Conservation (phyloP, 495 filamentous ascomycete species). For the Penicillium turbatum region DNA sequence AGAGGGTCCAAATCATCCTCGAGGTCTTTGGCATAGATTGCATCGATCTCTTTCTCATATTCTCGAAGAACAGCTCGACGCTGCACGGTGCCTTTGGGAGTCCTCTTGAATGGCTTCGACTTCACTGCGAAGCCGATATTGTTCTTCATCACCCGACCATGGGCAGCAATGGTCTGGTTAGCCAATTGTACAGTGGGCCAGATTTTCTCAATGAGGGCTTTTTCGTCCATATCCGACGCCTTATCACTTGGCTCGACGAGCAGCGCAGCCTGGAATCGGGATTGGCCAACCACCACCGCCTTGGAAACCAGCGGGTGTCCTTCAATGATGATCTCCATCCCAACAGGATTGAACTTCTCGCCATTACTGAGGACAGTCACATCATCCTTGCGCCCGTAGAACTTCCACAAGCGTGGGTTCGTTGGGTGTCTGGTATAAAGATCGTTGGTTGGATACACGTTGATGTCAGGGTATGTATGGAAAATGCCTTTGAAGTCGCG, state of each 20-base stretch:
- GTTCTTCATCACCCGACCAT: constrained; percentile 25
- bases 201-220: constrained; percentile 31
- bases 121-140: constrained; percentile 34
- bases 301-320: constrained; percentile 22
- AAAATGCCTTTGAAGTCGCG: constrained; percentile 46
- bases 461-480: constrained; percentile 49
- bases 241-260: constrained; percentile 31
- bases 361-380: constrained; percentile 42
- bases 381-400: constrained; percentile 35
- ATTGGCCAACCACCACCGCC: constrained; percentile 36
- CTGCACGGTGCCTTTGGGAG: constrained; percentile 49
- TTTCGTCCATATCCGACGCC: constrained; percentile 14
- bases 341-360: constrained; percentile 42
- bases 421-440: constrained; percentile 45
- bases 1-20: constrained; percentile 14
- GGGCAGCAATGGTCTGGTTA: constrained; percentile 37
- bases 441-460: constrained; percentile 54
- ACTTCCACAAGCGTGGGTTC: constrained; percentile 30
- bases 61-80: constrained; percentile 24
- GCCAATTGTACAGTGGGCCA: constrained; percentile 47
- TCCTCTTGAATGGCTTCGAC: constrained; percentile 48
- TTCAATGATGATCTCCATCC: constrained; percentile 31
- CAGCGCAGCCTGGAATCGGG: constrained; percentile 31
- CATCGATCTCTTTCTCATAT: constrained; percentile 27
- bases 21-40: constrained; percentile 20